Percentiles rank a stretch among this genome's conserved stretches.
phyloP scores from a whole-genome alignment of 352 stramenopile species.

The Blastocystis sp. region DNA sequence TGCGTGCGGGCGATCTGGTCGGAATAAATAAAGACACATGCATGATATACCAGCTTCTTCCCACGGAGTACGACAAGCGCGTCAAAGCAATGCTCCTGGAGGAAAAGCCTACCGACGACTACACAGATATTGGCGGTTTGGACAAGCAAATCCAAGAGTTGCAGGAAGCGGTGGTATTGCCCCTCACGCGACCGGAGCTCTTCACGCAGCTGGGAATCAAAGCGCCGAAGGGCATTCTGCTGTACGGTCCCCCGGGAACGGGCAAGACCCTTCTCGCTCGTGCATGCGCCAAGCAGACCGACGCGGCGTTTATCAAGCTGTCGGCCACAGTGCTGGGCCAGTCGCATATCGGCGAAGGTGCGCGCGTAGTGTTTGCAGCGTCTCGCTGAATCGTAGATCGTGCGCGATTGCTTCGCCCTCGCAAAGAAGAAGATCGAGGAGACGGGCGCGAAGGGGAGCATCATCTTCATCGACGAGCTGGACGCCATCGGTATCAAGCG shows the following conservation, averaged over 20 bases:
- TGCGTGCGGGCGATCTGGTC: constrained; percentile 95
- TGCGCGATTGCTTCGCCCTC: constrained; percentile 95
- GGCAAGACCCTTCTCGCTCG: constrained; percentile 97
- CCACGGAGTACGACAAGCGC: constrained; percentile 94
- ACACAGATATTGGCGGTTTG: constrained; percentile 89
- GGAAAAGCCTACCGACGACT: constrained; percentile 81
- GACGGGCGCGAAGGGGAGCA: constrained; percentile 87
- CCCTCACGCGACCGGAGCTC: constrained; percentile 96
- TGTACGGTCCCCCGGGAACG: constrained; percentile 94
- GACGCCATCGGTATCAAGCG: constrained; percentile 97
- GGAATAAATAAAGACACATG: constrained; percentile 99
- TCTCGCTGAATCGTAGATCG: constrained; percentile 81
- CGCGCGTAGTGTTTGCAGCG: constrained; percentile 79
- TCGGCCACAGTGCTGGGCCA: constrained; percentile 93
- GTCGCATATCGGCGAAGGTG: constrained; percentile 98
- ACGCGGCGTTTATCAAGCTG: constrained; percentile 97
- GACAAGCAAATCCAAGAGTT: constrained; percentile 99
- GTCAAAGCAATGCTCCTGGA: constrained; percentile 96
- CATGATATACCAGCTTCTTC: constrained; percentile 96
- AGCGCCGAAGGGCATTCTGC: constrained; percentile 91
- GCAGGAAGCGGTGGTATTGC: constrained; percentile 94
- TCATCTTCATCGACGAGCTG: constrained; percentile 99
- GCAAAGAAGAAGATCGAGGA: constrained; percentile 90
- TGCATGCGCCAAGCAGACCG: constrained; percentile 96
- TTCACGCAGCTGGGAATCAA: constrained; percentile 94